Base-by-base conservation (phyloP, 805 yeast genomes). In the Candida peoriensis region DNA sequence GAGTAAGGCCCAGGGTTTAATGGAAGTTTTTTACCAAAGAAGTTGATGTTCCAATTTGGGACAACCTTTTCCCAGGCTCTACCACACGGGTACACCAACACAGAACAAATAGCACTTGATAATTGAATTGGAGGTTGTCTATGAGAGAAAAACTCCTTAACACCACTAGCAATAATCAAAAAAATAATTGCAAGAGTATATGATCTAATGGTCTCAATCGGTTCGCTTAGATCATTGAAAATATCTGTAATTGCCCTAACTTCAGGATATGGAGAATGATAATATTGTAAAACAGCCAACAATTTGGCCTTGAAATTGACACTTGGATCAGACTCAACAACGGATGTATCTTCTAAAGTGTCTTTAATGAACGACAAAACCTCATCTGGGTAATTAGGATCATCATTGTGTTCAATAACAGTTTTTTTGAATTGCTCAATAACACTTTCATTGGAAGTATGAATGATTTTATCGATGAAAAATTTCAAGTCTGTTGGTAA, bases 1-100 rank as follows among this genome's bases (percentile, higher is more conserved):
- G 66, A 60, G 80, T 82, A 80, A 11, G 81, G 80, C 10, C 84
- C 81, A 4, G 80, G 81, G 52, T 76, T 76, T 35, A 78, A 52
- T 7, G 66, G 61, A 38, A 57, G 47, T 43, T 65, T 60, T 20
- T 48, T 58, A 33, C 76, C 70, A 26, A 51, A 41, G 25, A 63
- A 24, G 8, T 53, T 61, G 46, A 72, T 51, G 6, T 68, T 63
- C 59, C 61, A 63, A 40, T 67, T 69, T 18, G 82, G 81, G 18
- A 74, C 38, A 31, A 61, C 39, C 27, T 44, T 50, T 28, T 65
- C 68, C 55, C 66, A 59, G 1, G 66, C 43, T 30, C 43, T 47
- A 46, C 78, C 76, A 47, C 64, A 57, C 29, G 74, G 72, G 42
- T 62, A 68, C 33, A 69, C 48, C 32, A 70, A 56, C 46, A 72